A percentile compares a stretch with the other conserved stretches of the same genome.
Evolutionary conservation across 2,329 filamentous ascomycete species (phyloP).

Genomic region (Cryphonectria naterciae): DNA sequence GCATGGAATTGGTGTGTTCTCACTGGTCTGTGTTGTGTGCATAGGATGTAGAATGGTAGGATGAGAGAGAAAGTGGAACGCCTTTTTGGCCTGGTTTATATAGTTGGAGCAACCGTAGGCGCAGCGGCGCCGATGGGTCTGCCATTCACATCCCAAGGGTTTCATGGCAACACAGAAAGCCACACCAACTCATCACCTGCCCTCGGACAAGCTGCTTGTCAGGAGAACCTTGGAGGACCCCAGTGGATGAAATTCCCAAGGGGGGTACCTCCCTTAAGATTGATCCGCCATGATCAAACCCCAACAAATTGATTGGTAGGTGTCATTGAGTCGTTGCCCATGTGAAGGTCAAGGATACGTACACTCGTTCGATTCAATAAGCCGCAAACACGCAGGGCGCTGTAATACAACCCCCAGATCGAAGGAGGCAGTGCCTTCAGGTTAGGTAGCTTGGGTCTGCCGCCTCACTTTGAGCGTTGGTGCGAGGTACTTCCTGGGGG

Average conservation of each 20-base stretch:
- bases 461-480: background rate
- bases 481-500: background rate
- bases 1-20: background rate
- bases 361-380: no score
- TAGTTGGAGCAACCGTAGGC: background rate
- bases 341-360: background rate
- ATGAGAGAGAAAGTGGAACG: background rate
- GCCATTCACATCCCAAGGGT: background rate
- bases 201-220: background rate
- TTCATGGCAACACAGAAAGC: background rate
- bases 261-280: background rate
- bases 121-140: background rate
- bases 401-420: background rate
- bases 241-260: background rate
- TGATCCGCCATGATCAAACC: background rate
- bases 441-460: background rate
- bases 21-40: background rate
- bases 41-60: background rate
- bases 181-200: background rate
- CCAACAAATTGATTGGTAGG: background rate
- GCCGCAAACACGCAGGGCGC: background rate
- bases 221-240: no score
- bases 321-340: background rate
- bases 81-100: background rate
- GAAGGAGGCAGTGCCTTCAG: background rate